Conservation (phyloP, 78 protist species). For the Speleostelium caveatum region DNA sequence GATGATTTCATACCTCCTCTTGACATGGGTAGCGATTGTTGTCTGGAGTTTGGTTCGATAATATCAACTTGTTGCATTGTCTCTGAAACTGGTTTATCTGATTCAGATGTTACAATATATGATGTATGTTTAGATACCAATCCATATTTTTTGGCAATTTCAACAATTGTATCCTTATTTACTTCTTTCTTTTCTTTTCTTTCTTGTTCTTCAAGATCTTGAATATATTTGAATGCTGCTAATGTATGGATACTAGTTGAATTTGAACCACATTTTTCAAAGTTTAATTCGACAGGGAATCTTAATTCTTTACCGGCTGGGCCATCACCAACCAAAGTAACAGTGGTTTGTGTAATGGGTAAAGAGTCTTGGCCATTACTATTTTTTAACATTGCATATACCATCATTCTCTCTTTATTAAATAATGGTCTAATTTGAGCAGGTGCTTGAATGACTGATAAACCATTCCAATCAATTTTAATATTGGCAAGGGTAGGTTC, state of each 20-base stretch:
- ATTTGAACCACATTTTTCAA: neutral
- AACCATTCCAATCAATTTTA: constrained; percentile 18
- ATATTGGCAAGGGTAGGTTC: constrained; percentile 60
- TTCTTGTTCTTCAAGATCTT: constrained; percentile 33
- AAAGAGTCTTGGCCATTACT: too few relatives aligned
- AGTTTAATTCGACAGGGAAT: neutral
- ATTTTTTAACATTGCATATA: constrained; percentile 4
- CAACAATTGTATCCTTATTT: constrained; percentile 19
- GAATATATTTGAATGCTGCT: constrained; percentile 34
- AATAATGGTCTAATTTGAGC: constrained; percentile 25
- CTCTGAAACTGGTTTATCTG: neutral
- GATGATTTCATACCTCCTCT: neutral
- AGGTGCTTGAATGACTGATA: constrained; percentile 23
- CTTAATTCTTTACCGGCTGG: constrained; percentile 20
- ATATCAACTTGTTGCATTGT: constrained; percentile 15
- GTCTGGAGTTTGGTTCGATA: neutral
- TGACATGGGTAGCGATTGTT: neutral
- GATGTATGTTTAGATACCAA: constrained; percentile 42
- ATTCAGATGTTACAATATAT: constrained; percentile 23
- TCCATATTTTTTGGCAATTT: constrained; percentile 10
- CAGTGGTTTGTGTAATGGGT: too few relatives aligned
- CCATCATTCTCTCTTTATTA: constrained; percentile 19
- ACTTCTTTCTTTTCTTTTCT: neutral
- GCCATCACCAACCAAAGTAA: constrained; percentile 22
- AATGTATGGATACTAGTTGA: constrained; percentile 10